Evolutionary conservation across 2,329 filamentous ascomycete species (phyloP).

Genomic region (Cladorrhinum sp.): DNA sequence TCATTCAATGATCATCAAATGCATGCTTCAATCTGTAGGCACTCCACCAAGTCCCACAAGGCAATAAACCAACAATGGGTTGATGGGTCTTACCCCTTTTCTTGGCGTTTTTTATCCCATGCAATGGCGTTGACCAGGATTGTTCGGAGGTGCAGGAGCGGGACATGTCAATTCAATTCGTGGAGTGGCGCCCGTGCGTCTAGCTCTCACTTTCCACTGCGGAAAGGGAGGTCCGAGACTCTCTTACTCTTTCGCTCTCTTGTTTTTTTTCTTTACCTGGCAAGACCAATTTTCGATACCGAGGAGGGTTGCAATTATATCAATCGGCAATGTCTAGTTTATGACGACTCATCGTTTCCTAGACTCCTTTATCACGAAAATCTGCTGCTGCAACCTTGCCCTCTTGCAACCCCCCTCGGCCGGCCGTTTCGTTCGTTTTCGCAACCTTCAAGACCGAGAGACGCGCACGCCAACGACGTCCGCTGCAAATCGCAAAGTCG

Average conservation of each 20-base stretch:
- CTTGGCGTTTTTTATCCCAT: slow-evolving; percentile 1
- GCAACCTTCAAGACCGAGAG: background rate
- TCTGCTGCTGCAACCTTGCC: background rate
- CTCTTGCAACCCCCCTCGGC: background rate
- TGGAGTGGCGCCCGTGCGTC: background rate
- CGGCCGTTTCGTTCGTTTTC: background rate
- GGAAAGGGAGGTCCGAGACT: background rate
- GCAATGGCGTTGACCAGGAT: background rate
- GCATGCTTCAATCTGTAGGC: background rate
- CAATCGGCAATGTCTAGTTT: background rate
- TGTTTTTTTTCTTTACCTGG: background rate
- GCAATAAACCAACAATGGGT: slow-evolving; percentile 1
- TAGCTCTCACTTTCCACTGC: background rate
- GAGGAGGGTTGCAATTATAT: background rate
- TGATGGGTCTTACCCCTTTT: background rate
- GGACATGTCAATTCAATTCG: background rate
- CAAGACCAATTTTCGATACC: background rate
- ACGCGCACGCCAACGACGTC: background rate
- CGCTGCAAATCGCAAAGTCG: background rate
- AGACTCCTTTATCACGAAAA: background rate
- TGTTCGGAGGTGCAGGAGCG: background rate
- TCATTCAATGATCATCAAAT: slow-evolving; percentile 50
- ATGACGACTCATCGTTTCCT: background rate
- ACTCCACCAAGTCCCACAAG: background rate
- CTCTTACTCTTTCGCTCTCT: background rate